These are phyloP conservation scores for Incumbomyces delicatus DNA, from an alignment of 2,329 filamentous ascomycete species.

Conservation along the genomic window DNA sequence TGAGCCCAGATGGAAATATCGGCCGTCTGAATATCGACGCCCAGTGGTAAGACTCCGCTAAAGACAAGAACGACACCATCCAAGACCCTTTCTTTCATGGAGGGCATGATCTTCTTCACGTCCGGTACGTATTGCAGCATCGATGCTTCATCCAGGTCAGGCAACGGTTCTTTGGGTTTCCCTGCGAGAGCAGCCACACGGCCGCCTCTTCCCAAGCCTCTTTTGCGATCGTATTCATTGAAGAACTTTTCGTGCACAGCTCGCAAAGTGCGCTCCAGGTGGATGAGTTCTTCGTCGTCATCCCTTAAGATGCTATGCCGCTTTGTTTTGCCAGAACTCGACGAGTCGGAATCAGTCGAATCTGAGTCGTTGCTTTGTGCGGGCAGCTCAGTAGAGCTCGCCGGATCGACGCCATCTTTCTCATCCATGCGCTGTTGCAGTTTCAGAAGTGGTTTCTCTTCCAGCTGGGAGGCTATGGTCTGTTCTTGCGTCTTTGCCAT, in stretches of 20 bases:
- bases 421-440: conserved; percentile 87
- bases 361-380: conserved; percentile 25
- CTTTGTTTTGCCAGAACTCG: conserved; percentile 24
- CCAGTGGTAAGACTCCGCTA: conserved; percentile 79
- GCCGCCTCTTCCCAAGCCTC: conserved; percentile 24
- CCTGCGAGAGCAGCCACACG: conserved; percentile 29
- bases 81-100: conserved; percentile 68
- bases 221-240: conserved; percentile 60
- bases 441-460: conserved; percentile 78
- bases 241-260: conserved; percentile 73
- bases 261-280: conserved; percentile 66
- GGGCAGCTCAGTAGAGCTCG: conserved; percentile 21
- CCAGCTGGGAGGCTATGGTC: conserved; percentile 76
- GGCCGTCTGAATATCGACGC: conserved; percentile 65
- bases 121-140: conserved; percentile 64
- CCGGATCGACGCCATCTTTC: conserved; percentile 23
- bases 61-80: conserved; percentile 70
- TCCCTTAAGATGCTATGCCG: conserved; percentile 76
- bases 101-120: conserved; percentile 71
- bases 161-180: conserved; percentile 18
- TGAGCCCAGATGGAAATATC: conserved; percentile 82
- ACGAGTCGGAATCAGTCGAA: conserved; percentile 32
- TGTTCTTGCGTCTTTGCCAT: conserved; percentile 82
- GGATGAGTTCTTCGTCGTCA: conserved; percentile 71
- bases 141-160: conserved; percentile 10